Conservation (phyloP, 768 basidiomycete species). For the Austroboletus eburneus region DNA sequence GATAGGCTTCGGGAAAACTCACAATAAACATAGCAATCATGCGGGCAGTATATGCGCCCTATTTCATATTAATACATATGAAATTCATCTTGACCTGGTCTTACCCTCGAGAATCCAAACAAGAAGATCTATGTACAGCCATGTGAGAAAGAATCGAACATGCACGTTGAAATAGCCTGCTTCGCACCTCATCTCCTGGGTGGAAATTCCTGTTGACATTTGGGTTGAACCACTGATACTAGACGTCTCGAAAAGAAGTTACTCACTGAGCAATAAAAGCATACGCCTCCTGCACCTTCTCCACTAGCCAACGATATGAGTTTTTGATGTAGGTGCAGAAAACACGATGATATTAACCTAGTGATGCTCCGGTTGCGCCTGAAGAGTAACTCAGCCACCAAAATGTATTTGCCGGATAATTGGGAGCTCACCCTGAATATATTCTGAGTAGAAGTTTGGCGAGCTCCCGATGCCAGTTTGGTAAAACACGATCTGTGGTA, state of each 20-base stretch:
- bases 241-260: neutral
- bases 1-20: neutral
- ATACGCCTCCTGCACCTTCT: conserved; percentile 76
- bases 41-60: conserved; percentile 76
- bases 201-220: conserved; percentile 52
- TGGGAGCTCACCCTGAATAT: conserved; percentile 51
- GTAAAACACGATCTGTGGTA: conserved; percentile 62
- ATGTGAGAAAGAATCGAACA: conserved; percentile 6
- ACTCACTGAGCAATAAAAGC: conserved; percentile 78
- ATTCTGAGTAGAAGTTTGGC: conserved; percentile 51
- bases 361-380: conserved; percentile 62
- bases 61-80: conserved; percentile 5
- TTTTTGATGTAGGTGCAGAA: neutral
- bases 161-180: neutral
- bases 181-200: conserved; percentile 66
- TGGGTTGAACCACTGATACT: neutral
- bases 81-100: neutral
- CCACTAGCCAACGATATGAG: conserved; percentile 37
- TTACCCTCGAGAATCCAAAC: conserved; percentile 72
- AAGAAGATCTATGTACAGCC: conserved; percentile 58
- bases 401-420: neutral
- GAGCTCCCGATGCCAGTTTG: conserved; percentile 60
- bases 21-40: conserved; percentile 63
- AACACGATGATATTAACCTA: conserved; percentile 39
- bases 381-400: conserved; percentile 9